These are phyloP conservation scores for Cucumis melo DNA, from an alignment of 306 rosid species.

Conservation along the genomic window DNA sequence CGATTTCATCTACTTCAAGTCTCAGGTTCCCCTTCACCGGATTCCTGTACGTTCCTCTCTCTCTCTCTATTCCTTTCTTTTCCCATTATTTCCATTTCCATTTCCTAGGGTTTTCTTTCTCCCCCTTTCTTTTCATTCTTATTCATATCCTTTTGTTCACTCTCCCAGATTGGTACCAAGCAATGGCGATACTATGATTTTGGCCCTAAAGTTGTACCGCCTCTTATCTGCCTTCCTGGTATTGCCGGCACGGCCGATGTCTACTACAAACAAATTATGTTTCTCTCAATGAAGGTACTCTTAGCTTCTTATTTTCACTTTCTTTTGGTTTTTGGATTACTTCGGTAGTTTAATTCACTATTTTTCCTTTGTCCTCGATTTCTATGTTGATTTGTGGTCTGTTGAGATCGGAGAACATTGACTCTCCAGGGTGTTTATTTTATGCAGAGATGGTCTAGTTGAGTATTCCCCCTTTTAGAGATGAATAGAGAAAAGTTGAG, in stretches of 20 bases:
- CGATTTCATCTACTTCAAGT: slow-evolving; percentile 93
- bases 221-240: slow-evolving; percentile 96
- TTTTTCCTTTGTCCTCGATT: not conserved
- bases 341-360: not conserved
- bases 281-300: slow-evolving; percentile 76
- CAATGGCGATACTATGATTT: slow-evolving; percentile 97
- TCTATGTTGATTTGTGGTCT: not conserved
- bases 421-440: not conserved
- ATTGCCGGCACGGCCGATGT: slow-evolving; percentile 96
- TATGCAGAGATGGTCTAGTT: not conserved
- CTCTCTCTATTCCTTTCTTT: not conserved
- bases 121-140: not conserved
- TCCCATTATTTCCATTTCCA: not conserved
- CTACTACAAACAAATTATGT: slow-evolving; percentile 91
- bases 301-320: not conserved
- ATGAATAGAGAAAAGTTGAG: not conserved
- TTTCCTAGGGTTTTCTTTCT: not conserved
- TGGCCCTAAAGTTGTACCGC: slow-evolving; percentile 91
- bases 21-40: slow-evolving; percentile 97
- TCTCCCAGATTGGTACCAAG: slow-evolving; percentile 75
- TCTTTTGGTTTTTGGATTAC: not conserved
- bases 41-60: slow-evolving; percentile 52
- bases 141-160: not conserved
- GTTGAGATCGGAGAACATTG: not conserved
- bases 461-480: not conserved